Evolutionary conservation across 345 rosid species (phyloP).

Genomic region (Aquilaria yunnanensis): DNA sequence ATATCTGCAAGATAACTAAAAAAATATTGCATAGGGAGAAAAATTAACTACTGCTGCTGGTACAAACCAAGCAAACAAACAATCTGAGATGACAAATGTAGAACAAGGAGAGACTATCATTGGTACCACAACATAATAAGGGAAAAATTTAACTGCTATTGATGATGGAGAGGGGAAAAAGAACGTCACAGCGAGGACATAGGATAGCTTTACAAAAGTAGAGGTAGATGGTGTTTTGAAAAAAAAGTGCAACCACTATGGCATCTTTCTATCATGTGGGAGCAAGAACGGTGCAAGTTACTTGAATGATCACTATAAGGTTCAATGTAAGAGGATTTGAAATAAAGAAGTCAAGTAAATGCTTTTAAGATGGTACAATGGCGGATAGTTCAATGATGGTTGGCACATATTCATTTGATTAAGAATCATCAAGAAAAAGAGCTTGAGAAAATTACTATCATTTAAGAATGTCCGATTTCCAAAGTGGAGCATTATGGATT

Average conservation of each 20-base stretch:
- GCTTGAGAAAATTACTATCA: background rate
- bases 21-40: conserved; percentile 23
- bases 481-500: conserved; percentile 16
- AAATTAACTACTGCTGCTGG: conserved; percentile 53
- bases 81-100: too few relatives aligned
- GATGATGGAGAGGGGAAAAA: background rate
- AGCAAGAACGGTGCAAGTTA: too few relatives aligned
- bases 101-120: too few relatives aligned
- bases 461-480: conserved; percentile 22
- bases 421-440: too few relatives aligned
- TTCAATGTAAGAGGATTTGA: conserved; percentile 28
- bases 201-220: conserved; percentile 26
- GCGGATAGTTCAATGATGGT: conserved; percentile 50
- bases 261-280: too few relatives aligned
- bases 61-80: conserved; percentile 46
- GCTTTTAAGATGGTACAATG: conserved; percentile 29
- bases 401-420: conserved; percentile 22
- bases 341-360: conserved; percentile 40
- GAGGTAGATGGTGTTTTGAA: conserved; percentile 13
- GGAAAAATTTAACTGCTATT: background rate
- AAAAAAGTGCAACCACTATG: too few relatives aligned
- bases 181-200: background rate
- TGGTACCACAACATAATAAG: conserved; percentile 3
- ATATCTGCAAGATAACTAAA: too few relatives aligned
- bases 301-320: too few relatives aligned